Evolutionary conservation across 306 rosid species (phyloP).

Genomic region (Glycine tomentella): DNA sequence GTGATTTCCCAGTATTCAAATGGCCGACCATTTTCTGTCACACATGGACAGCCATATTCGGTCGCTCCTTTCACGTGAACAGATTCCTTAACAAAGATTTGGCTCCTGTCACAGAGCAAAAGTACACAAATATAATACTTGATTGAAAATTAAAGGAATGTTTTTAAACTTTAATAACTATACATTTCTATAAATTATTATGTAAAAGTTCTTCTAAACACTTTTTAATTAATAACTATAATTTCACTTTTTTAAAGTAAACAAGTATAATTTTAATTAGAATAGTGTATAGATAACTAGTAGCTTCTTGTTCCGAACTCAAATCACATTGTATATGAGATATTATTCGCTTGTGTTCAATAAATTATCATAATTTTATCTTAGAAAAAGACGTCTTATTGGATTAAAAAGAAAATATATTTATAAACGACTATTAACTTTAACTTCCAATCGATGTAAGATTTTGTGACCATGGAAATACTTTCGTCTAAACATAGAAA

Average conservation of each 20-base stretch:
- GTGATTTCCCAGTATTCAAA: background rate
- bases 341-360: too few relatives aligned
- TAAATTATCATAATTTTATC: too few relatives aligned
- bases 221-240: background rate
- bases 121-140: background rate
- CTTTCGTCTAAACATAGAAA: background rate
- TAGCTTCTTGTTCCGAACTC: too few relatives aligned
- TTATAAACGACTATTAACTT: too few relatives aligned
- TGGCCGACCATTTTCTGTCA: slow-evolving; percentile 8
- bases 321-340: too few relatives aligned
- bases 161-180: background rate
- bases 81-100: slow-evolving; percentile 21
- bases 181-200: background rate
- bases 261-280: too few relatives aligned
- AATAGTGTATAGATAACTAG: background rate
- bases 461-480: too few relatives aligned
- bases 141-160: background rate
- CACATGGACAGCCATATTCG: background rate
- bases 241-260: too few relatives aligned
- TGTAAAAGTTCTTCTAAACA: background rate
- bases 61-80: slow-evolving; percentile 43
- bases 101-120: background rate
- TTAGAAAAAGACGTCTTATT: too few relatives aligned
- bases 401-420: too few relatives aligned
- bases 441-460: too few relatives aligned